Evolutionary conservation across 768 basidiomycete species (phyloP).

Genomic region (Lenzites betulinus): DNA sequence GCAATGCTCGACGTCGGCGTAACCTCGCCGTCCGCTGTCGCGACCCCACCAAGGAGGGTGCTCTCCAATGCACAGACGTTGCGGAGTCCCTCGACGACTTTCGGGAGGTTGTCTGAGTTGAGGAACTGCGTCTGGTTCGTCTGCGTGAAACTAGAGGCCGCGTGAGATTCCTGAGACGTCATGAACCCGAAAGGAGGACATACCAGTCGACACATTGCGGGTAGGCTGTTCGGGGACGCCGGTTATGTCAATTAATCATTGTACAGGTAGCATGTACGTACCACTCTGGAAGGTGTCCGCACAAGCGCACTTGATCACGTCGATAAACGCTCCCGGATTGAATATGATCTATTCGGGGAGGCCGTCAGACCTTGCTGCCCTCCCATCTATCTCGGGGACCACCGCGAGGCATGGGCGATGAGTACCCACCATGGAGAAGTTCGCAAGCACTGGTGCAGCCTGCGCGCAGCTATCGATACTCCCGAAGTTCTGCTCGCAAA

Average conservation of each 20-base stretch:
- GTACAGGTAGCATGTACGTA: slow-evolving; percentile 1
- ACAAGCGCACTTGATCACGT: slow-evolving; percentile 66
- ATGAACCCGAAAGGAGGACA: slow-evolving; percentile 5
- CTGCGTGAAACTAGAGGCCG: slow-evolving; percentile 46
- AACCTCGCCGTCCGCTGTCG: slow-evolving; percentile 44
- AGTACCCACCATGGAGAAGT: slow-evolving; percentile 50
- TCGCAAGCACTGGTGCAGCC: slow-evolving; percentile 58
- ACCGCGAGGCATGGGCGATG: no score
- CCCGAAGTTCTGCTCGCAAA: slow-evolving; percentile 53
- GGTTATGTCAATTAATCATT: no score
- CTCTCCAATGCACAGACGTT: slow-evolving; percentile 54
- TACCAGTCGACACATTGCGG: slow-evolving; percentile 74
- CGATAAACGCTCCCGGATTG: slow-evolving; percentile 63
- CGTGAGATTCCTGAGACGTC: no score
- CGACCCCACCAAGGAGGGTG: slow-evolving; percentile 54
- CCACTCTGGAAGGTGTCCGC: slow-evolving; percentile 45
- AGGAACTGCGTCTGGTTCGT: slow-evolving; percentile 60
- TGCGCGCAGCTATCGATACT: slow-evolving; percentile 59
- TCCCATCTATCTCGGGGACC: no score
- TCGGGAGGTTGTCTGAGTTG: slow-evolving; percentile 47
- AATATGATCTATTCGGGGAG: slow-evolving; percentile 50
- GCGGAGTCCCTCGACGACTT: slow-evolving; percentile 51
- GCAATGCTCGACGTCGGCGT: slow-evolving; percentile 32
- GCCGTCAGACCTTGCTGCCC: no score
- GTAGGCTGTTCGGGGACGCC: slow-evolving; percentile 29